A percentile compares a stretch with the other conserved stretches of the same genome.
Evolutionary conservation across 306 rosid species (phyloP).

Genomic region (Senna siamea): DNA sequence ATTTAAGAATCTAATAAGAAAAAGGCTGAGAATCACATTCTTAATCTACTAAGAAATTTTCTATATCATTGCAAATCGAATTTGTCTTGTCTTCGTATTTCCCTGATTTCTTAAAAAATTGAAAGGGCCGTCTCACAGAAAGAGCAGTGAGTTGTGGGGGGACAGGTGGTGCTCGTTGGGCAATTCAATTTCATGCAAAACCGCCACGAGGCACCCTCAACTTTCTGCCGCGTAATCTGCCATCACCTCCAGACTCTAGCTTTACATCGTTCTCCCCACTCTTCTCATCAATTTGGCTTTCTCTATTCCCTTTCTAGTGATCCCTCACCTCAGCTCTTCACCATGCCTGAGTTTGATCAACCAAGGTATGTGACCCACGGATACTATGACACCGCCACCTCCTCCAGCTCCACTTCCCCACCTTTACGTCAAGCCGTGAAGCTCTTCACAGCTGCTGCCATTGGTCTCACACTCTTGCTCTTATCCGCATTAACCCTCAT

Average conservation of each 20-base stretch:
- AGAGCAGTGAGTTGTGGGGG: neutral
- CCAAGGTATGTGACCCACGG: neutral
- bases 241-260: neutral
- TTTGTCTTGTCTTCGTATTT: no score
- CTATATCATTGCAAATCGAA: no score
- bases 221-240: conserved; percentile 37
- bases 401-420: neutral
- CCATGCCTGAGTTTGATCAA: neutral
- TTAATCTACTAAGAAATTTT: no score
- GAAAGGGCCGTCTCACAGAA: no score
- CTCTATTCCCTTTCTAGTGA: neutral
- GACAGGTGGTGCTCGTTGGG: conserved; percentile 43
- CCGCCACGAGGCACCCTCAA: conserved; percentile 42
- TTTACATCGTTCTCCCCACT: conserved; percentile 22
- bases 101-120: no score
- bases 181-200: conserved; percentile 44
- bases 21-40: no score
- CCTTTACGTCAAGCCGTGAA: conserved; percentile 49
- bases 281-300: neutral
- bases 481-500: conserved; percentile 52
- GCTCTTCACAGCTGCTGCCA: conserved; percentile 51
- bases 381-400: conserved; percentile 14
- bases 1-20: no score
- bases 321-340: neutral
- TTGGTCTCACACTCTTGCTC: conserved; percentile 56